Conservation (phyloP, 73 alveolate species). For the Paramecium bursaria region DNA sequence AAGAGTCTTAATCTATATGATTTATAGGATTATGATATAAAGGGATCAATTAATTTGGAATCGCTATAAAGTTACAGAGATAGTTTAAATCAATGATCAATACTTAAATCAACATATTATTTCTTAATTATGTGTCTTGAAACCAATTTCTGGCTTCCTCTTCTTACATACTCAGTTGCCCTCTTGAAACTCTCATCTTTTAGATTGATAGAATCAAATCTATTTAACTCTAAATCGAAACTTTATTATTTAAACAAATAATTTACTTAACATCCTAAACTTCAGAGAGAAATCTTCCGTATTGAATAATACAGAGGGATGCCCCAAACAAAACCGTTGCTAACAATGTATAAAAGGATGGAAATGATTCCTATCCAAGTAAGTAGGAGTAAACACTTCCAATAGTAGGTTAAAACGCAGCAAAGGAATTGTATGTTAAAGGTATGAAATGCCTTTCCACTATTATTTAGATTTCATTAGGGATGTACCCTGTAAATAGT, state of each 20-base stretch:
- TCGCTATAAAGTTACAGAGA: too few relatives aligned
- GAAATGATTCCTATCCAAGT: slow-evolving; percentile 50
- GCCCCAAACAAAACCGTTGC: neutral
- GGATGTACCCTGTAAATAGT: slow-evolving; percentile 14
- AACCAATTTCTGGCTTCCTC: slow-evolving; percentile 27
- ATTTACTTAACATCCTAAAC: slow-evolving; percentile 15
- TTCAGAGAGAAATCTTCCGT: slow-evolving; percentile 13
- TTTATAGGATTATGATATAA: too few relatives aligned
- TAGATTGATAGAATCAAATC: slow-evolving; percentile 2
- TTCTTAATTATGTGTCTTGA: neutral
- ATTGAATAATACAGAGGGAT: slow-evolving; percentile 1
- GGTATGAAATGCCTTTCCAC: slow-evolving; percentile 11
- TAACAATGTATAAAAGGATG: neutral
- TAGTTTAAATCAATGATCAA: slow-evolving; percentile 58
- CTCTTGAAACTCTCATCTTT: neutral
- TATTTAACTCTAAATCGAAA: neutral
- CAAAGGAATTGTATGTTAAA: slow-evolving; percentile 24
- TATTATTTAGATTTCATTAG: slow-evolving; percentile 5
- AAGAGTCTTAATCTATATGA: too few relatives aligned
- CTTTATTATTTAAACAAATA: too few relatives aligned
- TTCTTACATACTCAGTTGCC: neutral
- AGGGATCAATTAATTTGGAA: too few relatives aligned
- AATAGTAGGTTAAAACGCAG: slow-evolving; percentile 17
- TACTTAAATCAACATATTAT: slow-evolving; percentile 43
- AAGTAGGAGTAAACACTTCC: slow-evolving; percentile 29